These are phyloP conservation scores for Rickenella mellea DNA, from an alignment of 768 basidiomycete species.

Conservation along the genomic window DNA sequence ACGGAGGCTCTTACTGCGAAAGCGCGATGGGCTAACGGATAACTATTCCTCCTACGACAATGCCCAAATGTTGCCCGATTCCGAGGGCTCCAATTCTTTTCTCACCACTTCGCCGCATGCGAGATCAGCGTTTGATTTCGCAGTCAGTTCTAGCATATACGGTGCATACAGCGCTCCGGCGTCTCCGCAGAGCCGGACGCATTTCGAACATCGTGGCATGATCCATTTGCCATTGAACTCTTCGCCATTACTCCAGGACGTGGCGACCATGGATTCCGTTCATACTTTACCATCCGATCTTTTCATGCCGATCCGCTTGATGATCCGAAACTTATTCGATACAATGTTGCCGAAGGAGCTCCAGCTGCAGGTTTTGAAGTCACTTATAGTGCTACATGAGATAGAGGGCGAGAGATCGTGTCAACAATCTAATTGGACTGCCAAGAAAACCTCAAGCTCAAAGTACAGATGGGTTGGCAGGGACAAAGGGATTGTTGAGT, in stretches of 20 bases:
- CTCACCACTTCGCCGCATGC: no score
- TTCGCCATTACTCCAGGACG: constrained; percentile 51
- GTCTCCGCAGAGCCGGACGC: not conserved
- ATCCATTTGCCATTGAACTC: no score
- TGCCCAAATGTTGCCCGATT: no score
- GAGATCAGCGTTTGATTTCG: no score
- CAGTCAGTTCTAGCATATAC: not conserved
- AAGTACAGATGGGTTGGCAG: constrained; percentile 68
- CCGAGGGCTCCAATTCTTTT: not conserved
- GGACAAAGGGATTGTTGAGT: constrained; percentile 64
- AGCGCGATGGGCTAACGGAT: not conserved
- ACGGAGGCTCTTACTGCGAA: constrained; percentile 38
- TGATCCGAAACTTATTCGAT: constrained; percentile 49
- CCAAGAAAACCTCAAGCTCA: constrained; percentile 47
- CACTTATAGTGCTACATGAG: constrained; percentile 49
- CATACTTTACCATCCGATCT: constrained; percentile 39
- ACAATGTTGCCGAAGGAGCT: constrained; percentile 65
- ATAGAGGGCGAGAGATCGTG: constrained; percentile 41
- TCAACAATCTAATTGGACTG: constrained; percentile 46
- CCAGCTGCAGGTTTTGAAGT: constrained; percentile 46
- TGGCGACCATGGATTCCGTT: constrained; percentile 51
- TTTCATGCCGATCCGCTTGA: constrained; percentile 37
- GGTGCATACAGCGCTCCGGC: not conserved
- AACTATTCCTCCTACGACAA: no score
- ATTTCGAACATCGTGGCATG: no score